Evolutionary conservation across 2,329 filamentous ascomycete species (phyloP), one percentile per base, ranked within the genome.

Genomic region (Monosporascus ibericus): DNA sequence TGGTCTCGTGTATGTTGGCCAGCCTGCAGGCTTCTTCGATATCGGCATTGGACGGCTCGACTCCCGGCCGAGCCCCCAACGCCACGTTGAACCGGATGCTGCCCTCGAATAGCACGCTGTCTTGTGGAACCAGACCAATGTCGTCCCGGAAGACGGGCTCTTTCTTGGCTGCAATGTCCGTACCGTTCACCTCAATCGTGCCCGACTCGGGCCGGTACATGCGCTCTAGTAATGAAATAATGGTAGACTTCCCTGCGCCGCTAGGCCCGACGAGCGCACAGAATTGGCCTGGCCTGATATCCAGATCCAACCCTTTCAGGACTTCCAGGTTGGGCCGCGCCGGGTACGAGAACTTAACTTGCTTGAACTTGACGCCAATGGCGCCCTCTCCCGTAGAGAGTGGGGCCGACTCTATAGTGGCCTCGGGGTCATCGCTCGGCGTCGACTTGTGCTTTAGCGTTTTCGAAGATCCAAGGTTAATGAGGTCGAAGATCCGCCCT

Each of bases 1-100:
- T 86, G 24, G 80, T 82, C 25, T 88, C 82, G 67, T 89, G 85
- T 56, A 90, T 87, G 62, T 87, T 86, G 37, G 85, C 85, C 17
- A 86, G 69, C 52, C 77, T 77, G 63, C 85, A 88, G 0, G 86
- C 86, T 50, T 81, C 79, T 56, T 85, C 76, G 46, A 89, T 83
- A 47, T 88, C 85, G 8, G 73, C 78, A 44, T 82, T 71, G 1
- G 75, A 79, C 1, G 79, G 79, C 36, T 78, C 75, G 40, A 77
- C 71, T 14, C 74, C 77, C 1, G 82, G 83, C 1, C 75, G 72
- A 0, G 76, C 75, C 9, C 80, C 81, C 2, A 84, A 72, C 1
- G 71, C 69, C 27, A 84, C 70, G 63, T 84, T 84, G 67, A 82
- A 82, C 5, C 66, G 68, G 39, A 84, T 69, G 15, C 70, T 80